phyloP scores from a whole-genome alignment of 331 rosid genomes.

The Ulmus americana region DNA sequence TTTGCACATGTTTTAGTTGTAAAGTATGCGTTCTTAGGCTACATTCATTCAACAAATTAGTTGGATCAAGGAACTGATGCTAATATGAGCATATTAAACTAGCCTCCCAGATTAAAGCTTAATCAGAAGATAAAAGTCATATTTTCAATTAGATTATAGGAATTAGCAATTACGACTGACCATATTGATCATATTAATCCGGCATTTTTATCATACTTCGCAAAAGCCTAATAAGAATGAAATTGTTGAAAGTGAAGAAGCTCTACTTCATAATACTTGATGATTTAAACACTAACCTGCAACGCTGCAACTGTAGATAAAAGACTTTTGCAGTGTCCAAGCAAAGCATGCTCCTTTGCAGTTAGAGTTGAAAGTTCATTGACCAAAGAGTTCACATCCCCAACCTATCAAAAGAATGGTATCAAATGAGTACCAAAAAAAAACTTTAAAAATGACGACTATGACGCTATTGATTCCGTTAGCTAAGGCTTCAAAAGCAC shows the following conservation, averaged over 20 bases:
- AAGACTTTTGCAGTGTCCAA: slow-evolving; percentile 42
- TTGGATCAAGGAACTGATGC: no score
- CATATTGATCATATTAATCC: no score
- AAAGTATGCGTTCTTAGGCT: slow-evolving; percentile 48
- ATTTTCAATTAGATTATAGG: no score
- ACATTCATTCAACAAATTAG: slow-evolving; percentile 23
- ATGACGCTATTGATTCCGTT: no score
- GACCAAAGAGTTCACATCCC: slow-evolving; percentile 37
- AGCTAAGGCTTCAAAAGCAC: no score
- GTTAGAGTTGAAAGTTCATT: slow-evolving; percentile 38
- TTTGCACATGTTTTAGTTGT: slow-evolving; percentile 33
- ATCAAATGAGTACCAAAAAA: background rate
- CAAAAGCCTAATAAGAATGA: background rate
- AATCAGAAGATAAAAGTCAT: no score
- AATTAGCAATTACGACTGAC: no score
- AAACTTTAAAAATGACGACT: background rate
- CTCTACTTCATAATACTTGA: background rate
- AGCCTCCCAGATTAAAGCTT: no score
- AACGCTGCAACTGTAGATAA: slow-evolving; percentile 42
- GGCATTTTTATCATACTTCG: background rate
- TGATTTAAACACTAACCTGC: slow-evolving; percentile 32
- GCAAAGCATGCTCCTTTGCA: slow-evolving; percentile 47
- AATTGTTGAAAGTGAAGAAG: background rate
- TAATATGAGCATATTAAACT: no score
- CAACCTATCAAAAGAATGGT: slow-evolving; percentile 35